Evolutionary conservation across 345 rosid species (phyloP), one percentile per base, ranked within the genome.

Genomic region (Psidium guajava): DNA sequence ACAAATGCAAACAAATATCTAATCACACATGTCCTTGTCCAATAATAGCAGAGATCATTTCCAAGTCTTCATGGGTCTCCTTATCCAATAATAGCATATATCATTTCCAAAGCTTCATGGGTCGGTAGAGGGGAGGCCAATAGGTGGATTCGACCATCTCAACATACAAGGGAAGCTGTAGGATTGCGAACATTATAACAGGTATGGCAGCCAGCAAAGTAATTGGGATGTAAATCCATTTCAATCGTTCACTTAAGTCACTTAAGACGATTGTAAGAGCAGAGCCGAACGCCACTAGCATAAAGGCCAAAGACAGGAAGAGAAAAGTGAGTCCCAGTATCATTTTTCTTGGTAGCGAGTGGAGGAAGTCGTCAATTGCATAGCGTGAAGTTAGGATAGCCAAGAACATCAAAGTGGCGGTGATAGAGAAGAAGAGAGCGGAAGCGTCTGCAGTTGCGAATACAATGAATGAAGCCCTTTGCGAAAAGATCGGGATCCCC

Each of bases 241-340:
- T 0, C 11, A 53, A 16, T 55, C n/a, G 21, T 40, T 16, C 8
- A 0, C 1, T 6, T 3, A 52, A 4, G 8, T 16, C 8, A 0
- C 1, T 6, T 3, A 52, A 4, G 8, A 53, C 4, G 0, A 82
- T 8, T 0, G 15, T 8, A 3, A 28, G 47, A 55, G 83, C 57
- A 15, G 59, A 53, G n/a, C 59, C 4, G 44, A 82, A 18, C 0
- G 83, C 54, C 6, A 82, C 83, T 25, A 82, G 3, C 83, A 53
- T 82, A 55, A 53, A 52, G 44, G 59, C 83, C 59, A 82, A 36
- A 15, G 59, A 53, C 14, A 82, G 59, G 83, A 53, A 28, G 24
- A 82, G 83, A 36, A 55, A 82, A 52, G 58, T 15, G 8, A 82
- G 83, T 7, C 83, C 83, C 1, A 82, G 0, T 32, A 52, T 28